Evolutionary conservation across 164 flowering plant genomes (phyloP).

Genomic region (Santalum album): DNA sequence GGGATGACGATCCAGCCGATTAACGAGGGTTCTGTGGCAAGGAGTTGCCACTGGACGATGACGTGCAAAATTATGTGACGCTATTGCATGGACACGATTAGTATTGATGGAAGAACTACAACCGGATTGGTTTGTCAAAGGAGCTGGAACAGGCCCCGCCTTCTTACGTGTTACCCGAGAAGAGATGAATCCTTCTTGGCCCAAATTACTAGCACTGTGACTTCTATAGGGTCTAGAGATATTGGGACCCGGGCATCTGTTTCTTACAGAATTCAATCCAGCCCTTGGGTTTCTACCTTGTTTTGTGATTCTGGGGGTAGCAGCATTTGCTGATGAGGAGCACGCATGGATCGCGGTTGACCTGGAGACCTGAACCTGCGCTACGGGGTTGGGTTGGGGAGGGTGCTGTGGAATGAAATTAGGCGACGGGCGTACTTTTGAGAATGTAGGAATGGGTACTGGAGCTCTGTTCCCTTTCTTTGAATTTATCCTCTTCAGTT

Average conservation of each 20-base stretch:
- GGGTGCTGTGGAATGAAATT: slow-evolving; percentile 13
- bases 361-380: slow-evolving; percentile 15
- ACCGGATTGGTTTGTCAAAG: slow-evolving; percentile 11
- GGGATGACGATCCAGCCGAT: slow-evolving; percentile 13
- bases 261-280: slow-evolving; percentile 12
- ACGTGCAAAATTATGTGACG: slow-evolving; percentile 9
- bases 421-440: slow-evolving; percentile 9
- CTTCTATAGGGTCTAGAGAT: slow-evolving; percentile 13
- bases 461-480: slow-evolving; percentile 19
- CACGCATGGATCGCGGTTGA: slow-evolving; percentile 21
- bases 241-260: slow-evolving; percentile 14
- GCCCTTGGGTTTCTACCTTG: slow-evolving; percentile 16
- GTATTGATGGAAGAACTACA: slow-evolving; percentile 8
- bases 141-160: slow-evolving; percentile 13
- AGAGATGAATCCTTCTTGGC: slow-evolving; percentile 14
- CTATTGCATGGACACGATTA: slow-evolving; percentile 4
- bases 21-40: slow-evolving; percentile 5
- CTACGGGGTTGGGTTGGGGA: slow-evolving; percentile 10
- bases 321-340: slow-evolving; percentile 13
- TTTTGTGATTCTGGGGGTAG: slow-evolving; percentile 16
- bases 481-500: slow-evolving; percentile 30
- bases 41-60: slow-evolving; percentile 1
- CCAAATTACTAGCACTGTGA: slow-evolving; percentile 11
- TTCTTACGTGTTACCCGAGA: slow-evolving; percentile 22
- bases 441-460: slow-evolving; percentile 8